Conservation (phyloP, 2,329 filamentous ascomycete genomes). For the Clonostachys solani region DNA sequence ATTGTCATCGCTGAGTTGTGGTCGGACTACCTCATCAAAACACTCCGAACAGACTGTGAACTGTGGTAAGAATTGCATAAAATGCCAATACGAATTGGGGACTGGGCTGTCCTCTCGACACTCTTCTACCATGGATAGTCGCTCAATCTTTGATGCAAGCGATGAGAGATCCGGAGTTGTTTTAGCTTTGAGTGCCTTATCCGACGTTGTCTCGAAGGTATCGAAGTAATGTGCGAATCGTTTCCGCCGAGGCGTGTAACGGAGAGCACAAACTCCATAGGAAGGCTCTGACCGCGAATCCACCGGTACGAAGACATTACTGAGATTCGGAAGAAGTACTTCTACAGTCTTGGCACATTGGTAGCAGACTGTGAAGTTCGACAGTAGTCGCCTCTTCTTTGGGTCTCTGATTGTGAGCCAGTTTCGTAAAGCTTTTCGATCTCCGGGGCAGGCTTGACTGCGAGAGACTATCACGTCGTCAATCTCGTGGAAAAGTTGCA, state of each 20-base stretch:
- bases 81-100: conserved; percentile 68
- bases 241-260: conserved; percentile 46
- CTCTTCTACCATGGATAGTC: conserved; percentile 53
- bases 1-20: conserved; percentile 48
- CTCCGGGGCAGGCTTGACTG: conserved; percentile 53
- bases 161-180: conserved; percentile 51
- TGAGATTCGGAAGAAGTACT: conserved; percentile 67
- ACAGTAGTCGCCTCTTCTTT: conserved; percentile 56
- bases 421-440: conserved; percentile 47
- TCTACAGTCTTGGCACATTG: conserved; percentile 71
- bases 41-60: conserved; percentile 87
- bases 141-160: conserved; percentile 60
- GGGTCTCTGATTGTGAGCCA: conserved; percentile 78
- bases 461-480: conserved; percentile 52
- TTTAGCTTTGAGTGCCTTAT: conserved; percentile 38
- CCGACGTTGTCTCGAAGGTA: conserved; percentile 52
- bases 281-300: conserved; percentile 38
- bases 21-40: conserved; percentile 75
- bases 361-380: conserved; percentile 71
- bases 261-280: conserved; percentile 64
- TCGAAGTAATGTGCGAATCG: conserved; percentile 59
- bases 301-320: conserved; percentile 56
- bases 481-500: conserved; percentile 67
- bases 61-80: conserved; percentile 68
- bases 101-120: conserved; percentile 63